Percentiles rank a stretch among this genome's conserved stretches.
Conservation (phyloP, 768 basidiomycete genomes). For the Hortiboletus flavorubellus region DNA sequence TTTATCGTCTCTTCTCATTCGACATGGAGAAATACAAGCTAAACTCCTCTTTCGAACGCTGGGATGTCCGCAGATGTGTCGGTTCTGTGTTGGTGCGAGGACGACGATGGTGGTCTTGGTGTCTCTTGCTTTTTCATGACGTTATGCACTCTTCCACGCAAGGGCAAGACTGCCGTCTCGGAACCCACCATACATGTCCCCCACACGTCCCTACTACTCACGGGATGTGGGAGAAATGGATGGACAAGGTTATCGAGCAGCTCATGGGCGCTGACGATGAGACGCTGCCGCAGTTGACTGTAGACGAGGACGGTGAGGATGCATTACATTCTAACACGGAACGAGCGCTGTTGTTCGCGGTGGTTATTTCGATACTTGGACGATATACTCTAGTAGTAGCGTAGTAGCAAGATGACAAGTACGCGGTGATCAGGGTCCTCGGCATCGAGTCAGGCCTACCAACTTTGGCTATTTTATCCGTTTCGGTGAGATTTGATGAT, state of each 20-base stretch:
- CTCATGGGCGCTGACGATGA: neutral
- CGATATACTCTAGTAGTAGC: too few relatives aligned
- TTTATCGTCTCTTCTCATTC: slow-evolving; percentile 32
- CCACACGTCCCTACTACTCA: slow-evolving; percentile 11
- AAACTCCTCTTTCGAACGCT: slow-evolving; percentile 14
- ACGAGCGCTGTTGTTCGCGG: neutral
- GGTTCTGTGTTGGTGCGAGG: slow-evolving; percentile 18
- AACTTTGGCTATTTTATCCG: slow-evolving; percentile 3
- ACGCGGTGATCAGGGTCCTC: slow-evolving; percentile 21
- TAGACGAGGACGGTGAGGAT: neutral
- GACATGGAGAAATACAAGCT: slow-evolving; percentile 31
- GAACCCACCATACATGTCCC: neutral
- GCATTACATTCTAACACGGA: neutral
- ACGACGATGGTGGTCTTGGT: slow-evolving; percentile 24
- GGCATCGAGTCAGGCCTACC: slow-evolving; percentile 16
- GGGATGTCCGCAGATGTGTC: slow-evolving; percentile 2
- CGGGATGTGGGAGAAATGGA: slow-evolving; percentile 22
- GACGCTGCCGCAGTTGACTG: neutral
- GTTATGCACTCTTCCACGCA: slow-evolving; percentile 3
- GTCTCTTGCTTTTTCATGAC: slow-evolving; percentile 21
- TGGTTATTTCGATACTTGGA: slow-evolving; percentile 9
- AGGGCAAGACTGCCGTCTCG: slow-evolving; percentile 13
- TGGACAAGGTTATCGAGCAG: slow-evolving; percentile 20
- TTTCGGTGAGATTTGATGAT: slow-evolving; percentile 18
- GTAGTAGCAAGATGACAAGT: too few relatives aligned